Conservation (phyloP, 73 alveolate genomes). For the Stentor roeselii region DNA sequence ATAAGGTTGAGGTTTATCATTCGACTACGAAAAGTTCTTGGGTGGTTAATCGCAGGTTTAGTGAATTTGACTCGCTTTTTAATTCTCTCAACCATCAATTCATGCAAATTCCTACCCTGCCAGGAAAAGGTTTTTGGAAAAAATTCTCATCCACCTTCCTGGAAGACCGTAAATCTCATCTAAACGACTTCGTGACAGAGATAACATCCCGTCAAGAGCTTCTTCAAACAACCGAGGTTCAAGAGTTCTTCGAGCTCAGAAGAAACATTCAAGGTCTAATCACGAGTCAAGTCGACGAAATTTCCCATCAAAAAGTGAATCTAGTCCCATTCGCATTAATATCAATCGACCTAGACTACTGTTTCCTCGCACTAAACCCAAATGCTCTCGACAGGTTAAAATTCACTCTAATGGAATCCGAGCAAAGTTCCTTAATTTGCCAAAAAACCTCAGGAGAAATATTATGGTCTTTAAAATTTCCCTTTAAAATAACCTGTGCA, state of each 20-base stretch:
- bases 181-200: neutral
- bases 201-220: neutral
- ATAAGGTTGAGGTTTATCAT: neutral
- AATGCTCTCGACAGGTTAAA: neutral
- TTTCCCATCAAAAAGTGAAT: neutral
- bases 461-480: neutral
- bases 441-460: neutral
- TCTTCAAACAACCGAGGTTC: neutral
- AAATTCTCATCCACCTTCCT: neutral
- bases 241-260: neutral
- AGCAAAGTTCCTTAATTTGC: neutral
- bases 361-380: neutral
- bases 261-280: neutral
- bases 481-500: neutral
- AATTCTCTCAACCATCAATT: neutral
- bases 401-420: neutral
- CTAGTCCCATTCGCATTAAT: neutral
- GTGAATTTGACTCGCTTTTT: neutral
- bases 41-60: neutral
- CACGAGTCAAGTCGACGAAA: neutral
- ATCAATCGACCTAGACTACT: neutral
- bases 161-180: neutral
- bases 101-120: neutral
- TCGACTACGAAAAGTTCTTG: neutral
- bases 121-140: conserved; percentile 27